Base-by-base conservation (phyloP, 2,329 filamentous ascomycete genomes). In the Fusarium sp. region DNA sequence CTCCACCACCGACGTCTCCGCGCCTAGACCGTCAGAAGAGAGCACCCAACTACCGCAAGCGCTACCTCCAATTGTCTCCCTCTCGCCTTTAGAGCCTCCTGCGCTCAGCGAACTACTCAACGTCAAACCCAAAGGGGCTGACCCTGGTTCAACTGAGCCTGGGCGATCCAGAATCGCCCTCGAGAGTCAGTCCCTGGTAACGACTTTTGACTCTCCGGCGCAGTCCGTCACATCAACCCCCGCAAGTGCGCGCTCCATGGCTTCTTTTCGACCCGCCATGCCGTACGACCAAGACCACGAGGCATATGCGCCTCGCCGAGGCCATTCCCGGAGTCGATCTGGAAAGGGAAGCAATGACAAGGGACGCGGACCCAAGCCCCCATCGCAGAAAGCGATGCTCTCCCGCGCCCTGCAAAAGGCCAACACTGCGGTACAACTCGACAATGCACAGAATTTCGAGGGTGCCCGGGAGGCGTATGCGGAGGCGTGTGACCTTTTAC, bases 401-500 rank as follows among this genome's bases (percentile, higher is more conserved):
- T 97, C 95, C n/a, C 93, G 93, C 74, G 96, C 96, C 1, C 84
- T 99, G 58, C 92, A 97, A 78, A 97, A 98, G 82, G 96, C 96
- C 52, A 98, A 99, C 77, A 95, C 94, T 12, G 96, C 96, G 23
- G 96, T 99, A 28, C 88, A 98, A 72, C 88, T 99, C 41, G 96
- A 99, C 82, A 98, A 98, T 87, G 94, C 94, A 13, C 93, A 96
- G 76, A 97, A 98, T 77, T 95, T 96, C 68, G 93, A 95, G 78
- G 94, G 94, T 41, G 96, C 96, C 16, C 91, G 97, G 77, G 90
- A 94, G 75, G 94, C 95, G 13, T 99, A 99, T 78, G 86, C 89
- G 11, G 96, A 99, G 81, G 96, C 97, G 5, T 99, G 96, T 78
- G 89, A 91, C 59, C 85, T 99, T 63, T 83, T 99, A 58, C 92